Evolutionary conservation across 2,329 filamentous ascomycete species (phyloP).

Genomic region (Scedosporium dehoogii): DNA sequence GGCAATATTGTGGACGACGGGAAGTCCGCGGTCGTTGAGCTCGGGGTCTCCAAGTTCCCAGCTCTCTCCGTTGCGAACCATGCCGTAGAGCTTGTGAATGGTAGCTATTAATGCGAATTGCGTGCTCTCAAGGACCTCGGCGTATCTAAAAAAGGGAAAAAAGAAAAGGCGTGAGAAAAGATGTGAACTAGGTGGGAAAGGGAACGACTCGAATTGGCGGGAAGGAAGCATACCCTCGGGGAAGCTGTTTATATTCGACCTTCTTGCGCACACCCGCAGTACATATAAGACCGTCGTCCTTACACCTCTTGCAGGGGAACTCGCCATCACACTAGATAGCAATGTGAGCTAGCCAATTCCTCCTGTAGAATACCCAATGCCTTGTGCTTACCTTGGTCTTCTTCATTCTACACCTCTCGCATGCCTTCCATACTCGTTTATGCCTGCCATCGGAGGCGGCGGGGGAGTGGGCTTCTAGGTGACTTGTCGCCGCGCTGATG

Average conservation of each 20-base stretch:
- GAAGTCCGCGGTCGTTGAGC: constrained; percentile 51
- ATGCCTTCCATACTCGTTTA: constrained; percentile 58
- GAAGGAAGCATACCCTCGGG: constrained; percentile 39
- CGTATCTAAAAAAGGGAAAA: constrained; percentile 34
- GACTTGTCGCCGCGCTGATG: constrained; percentile 4
- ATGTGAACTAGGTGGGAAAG: not conserved
- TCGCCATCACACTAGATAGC: constrained; percentile 48
- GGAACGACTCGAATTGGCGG: not conserved
- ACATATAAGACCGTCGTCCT: constrained; percentile 55
- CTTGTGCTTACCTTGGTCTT: constrained; percentile 50
- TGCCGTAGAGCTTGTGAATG: constrained; percentile 55
- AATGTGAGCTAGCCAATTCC: not conserved
- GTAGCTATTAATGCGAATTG: constrained; percentile 55
- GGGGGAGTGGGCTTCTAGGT: constrained; percentile 3
- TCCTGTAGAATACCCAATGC: no score
- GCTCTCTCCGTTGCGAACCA: constrained; percentile 46
- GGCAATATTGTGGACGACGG: constrained; percentile 56
- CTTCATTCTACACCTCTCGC: constrained; percentile 58
- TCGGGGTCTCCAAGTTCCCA: constrained; percentile 57
- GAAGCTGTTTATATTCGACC: constrained; percentile 59
- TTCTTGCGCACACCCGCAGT: constrained; percentile 55
- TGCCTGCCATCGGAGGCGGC: constrained; percentile 43
- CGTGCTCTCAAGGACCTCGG: constrained; percentile 55
- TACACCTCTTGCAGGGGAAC: constrained; percentile 57
- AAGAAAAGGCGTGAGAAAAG: not conserved